Evolutionary conservation across 1,284 basidiomycete genomes (phyloP), one percentile per base, ranked within the genome.

Genomic region (Cryptococcus sp.): DNA sequence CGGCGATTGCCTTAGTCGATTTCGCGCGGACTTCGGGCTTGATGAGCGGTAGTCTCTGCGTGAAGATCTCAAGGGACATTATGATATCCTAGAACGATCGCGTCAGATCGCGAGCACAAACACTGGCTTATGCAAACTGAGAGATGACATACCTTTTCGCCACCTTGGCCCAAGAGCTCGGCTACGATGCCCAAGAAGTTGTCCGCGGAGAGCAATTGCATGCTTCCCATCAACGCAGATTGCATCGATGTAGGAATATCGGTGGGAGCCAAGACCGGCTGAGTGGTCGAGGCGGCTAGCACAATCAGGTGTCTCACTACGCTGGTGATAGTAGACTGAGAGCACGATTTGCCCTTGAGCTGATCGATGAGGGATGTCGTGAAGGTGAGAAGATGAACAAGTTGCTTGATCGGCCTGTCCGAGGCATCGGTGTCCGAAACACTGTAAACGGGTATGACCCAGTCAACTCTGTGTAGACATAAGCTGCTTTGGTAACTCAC

Each of bases 341-440:
- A 62, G 49, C 67, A 68, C n/a, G 66, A 46, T 58, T 71, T 72
- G 56, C 73, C 74, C 3, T 49, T 44, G 15, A 78, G 61, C 22
- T 66, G 63, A 8, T 59, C 61, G 27, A 66, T 51, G 47, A 75
- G 41, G 1, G 65, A 78, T 25, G 84, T 82, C 49, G 83, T 80
- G 63, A 91, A 88, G 3, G 84, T 69, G 10, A 90, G 72, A 1
- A 92, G 81, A 3, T 88, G 82, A 53, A 86, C 83, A 38, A 88
- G 84, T 66, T 89, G 86, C 47, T 61, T 59, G 50, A 69, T 27
- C 7, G 69, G 38, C 10, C 64, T 53, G 20, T 68, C 69, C 16
- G 60, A 47, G 25, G 65, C 54, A 49, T 69, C 68, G 22, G 57
- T 65, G 39, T 67, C 70, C 3, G 56, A 38, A 17, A 67, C 54